Conservation (phyloP, 768 basidiomycete species). For the Podaxis sp. region DNA sequence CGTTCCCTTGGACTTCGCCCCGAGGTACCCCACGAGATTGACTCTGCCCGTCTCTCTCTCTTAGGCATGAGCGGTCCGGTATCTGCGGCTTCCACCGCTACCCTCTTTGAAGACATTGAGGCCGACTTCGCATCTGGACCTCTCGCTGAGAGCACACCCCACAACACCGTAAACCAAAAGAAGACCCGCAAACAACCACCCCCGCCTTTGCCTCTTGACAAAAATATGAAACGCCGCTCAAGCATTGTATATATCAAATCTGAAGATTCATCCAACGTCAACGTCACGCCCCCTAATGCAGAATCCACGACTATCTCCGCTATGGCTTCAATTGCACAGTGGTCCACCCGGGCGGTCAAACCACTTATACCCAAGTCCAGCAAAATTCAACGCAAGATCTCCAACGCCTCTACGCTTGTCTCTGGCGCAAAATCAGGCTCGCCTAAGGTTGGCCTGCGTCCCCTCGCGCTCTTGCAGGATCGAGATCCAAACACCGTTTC, state of each 20-base stretch:
- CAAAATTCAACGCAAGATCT: slow-evolving; percentile 44
- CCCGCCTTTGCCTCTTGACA: slow-evolving; percentile 30
- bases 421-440: slow-evolving; percentile 33
- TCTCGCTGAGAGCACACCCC: slow-evolving; percentile 64
- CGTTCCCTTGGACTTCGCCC: slow-evolving; percentile 46
- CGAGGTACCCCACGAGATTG: slow-evolving; percentile 47
- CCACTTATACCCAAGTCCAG: slow-evolving; percentile 53
- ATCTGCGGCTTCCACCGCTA: slow-evolving; percentile 61
- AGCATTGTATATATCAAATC: slow-evolving; percentile 68
- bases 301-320: slow-evolving; percentile 28
- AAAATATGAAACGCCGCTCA: slow-evolving; percentile 40
- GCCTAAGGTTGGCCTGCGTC: slow-evolving; percentile 51
- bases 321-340: slow-evolving; percentile 40
- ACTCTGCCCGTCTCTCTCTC: slow-evolving; percentile 53
- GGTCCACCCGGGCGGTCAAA: slow-evolving; percentile 49
- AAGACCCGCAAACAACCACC: slow-evolving; percentile 29
- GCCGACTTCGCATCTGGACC: slow-evolving; percentile 44
- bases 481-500: slow-evolving; percentile 35
- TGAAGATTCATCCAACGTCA: slow-evolving; percentile 34
- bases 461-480: slow-evolving; percentile 61
- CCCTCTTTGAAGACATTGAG: slow-evolving; percentile 57
- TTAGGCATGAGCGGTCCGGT: slow-evolving; percentile 37
- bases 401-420: slow-evolving; percentile 23
- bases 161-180: slow-evolving; percentile 41
- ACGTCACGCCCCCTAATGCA: slow-evolving; percentile 20